Conservation (phyloP, 2,329 filamentous ascomycete species). For the Lasiodiplodia sp. region DNA sequence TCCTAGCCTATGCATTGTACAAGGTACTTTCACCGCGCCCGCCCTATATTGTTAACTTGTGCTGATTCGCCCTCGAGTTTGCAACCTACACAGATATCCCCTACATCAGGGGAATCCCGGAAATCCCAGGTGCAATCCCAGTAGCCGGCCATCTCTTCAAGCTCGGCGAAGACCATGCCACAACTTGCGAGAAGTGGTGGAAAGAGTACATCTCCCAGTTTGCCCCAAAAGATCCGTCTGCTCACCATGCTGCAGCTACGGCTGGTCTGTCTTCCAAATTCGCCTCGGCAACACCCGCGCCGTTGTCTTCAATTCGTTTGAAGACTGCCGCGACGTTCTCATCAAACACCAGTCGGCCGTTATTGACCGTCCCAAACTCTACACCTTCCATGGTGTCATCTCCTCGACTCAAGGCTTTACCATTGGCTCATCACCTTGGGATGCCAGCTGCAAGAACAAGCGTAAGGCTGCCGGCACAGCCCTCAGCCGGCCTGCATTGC, state of each 20-base stretch:
- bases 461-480: slow-evolving; percentile 60
- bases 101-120: slow-evolving; percentile 57
- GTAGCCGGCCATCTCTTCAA: slow-evolving; percentile 59
- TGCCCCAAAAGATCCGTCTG: neutral
- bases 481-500: slow-evolving; percentile 55
- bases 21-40: neutral
- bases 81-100: slow-evolving; percentile 55
- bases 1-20: slow-evolving; percentile 11
- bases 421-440: slow-evolving; percentile 62
- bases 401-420: slow-evolving; percentile 62
- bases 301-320: slow-evolving; percentile 62
- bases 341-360: slow-evolving; percentile 59
- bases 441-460: slow-evolving; percentile 61
- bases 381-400: slow-evolving; percentile 63
- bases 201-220: slow-evolving; percentile 40
- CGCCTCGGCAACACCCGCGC: slow-evolving; percentile 61
- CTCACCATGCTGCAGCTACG: slow-evolving; percentile 51
- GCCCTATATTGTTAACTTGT: neutral
- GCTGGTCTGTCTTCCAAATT: slow-evolving; percentile 60
- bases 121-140: slow-evolving; percentile 60
- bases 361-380: slow-evolving; percentile 59
- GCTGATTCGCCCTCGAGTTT: slow-evolving; percentile 24
- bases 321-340: slow-evolving; percentile 60
- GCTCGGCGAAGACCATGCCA: slow-evolving; percentile 62
- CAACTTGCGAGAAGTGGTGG: slow-evolving; percentile 60